Evolutionary conservation across 2,329 filamentous ascomycete species (phyloP), one percentile per base, ranked within the genome.

Genomic region (Cercospora sp.): DNA sequence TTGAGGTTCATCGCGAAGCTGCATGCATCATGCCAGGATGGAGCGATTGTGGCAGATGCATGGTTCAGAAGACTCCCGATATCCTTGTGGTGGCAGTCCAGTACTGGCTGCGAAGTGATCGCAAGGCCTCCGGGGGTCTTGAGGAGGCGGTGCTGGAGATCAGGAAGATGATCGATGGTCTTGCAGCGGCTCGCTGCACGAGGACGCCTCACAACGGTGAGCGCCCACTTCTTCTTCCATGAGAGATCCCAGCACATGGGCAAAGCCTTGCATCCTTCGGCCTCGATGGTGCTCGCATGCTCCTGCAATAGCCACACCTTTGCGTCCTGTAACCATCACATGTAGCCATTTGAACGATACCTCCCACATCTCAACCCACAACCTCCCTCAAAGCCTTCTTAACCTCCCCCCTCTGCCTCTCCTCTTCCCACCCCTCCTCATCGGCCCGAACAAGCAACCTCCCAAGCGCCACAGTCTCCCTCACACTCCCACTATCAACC

Each of bases 361-460:
- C 12, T 18, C 18, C 26, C 60, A 71, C 68, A 2, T 40, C 72
- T 68, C 63, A 68, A 6, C 67, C 67, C 28, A 66, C 63, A 60
- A 79, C 76, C 86, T 86, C 85, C 80, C 86, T 91, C 78, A 91
- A 79, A 71, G 91, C 79, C 78, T 84, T 89, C 76, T 85, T 88
- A 16, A 91, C 91, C 68, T 92, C 77, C 77, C 89, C 91, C 80
- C 84, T 88, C 82, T 94, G 92, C 69, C 85, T 87, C 60, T 90
- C 88, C 33, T 89, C 82, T 3, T 82, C 85, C 71, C 93, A 80
- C 2, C 82, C 82, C 64, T 86, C 85, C 75, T 90, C 86, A 78
- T 98, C 94, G n/a, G 90, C 90, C 77, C 92, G 88, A 74, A 86
- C 86, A 59, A 99, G 82, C 53, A 92, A 91, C 73, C 88, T 88